Base-by-base conservation (phyloP, 139 green algal species). In the Chlamydomonas eustigma region DNA sequence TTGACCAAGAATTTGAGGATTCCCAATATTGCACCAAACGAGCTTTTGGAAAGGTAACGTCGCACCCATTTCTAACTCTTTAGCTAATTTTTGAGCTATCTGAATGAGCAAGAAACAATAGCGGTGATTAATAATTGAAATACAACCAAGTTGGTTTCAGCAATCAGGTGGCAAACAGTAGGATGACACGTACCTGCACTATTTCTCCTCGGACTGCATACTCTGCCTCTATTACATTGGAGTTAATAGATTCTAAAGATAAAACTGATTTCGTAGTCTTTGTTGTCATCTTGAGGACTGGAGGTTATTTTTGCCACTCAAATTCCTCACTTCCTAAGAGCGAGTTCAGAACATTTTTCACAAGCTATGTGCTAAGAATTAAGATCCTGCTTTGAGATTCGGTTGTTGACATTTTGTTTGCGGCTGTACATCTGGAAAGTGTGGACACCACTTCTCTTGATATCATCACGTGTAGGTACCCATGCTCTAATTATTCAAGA, bases 191-290 rank as follows among this genome's bases (percentile, higher is more conserved):
- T 31, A 72, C 65, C 32, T 8, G 32, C 0, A 94, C 91, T 52
- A 98, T 95, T 32, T 95, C 94, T 2, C 94, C 94, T 2, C 94
- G 85, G 24, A 98, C 94, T 34, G 94, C 94, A 51, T 90, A 90
- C 33, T 90, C 83, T 30, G 80, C 78, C 4, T 78, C 36, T 1
- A 87, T 68, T 1, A 89, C 79, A 6, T 77, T 77, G 5, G 37
- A 71, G 39, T 89, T 82, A 4, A 89, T 77, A 0, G 66, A 82
- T 5, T 77, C 73, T 5, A 80, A 63, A 28, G 79, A 76, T 18
- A 88, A n/a, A n/a, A n/a, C n/a, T n/a, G n/a, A n/a, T n/a, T n/a
- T n/a, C n/a, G n/a, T n/a, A n/a, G n/a, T n/a, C n/a, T n/a, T n/a
- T n/a, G n/a, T n/a, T n/a, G n/a, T n/a, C n/a, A n/a, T n/a, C n/a